Evolutionary conservation across 176 grass and related monocot species (phyloP), one percentile per base, ranked within the genome.

Genomic region (Ensete glaucum): DNA sequence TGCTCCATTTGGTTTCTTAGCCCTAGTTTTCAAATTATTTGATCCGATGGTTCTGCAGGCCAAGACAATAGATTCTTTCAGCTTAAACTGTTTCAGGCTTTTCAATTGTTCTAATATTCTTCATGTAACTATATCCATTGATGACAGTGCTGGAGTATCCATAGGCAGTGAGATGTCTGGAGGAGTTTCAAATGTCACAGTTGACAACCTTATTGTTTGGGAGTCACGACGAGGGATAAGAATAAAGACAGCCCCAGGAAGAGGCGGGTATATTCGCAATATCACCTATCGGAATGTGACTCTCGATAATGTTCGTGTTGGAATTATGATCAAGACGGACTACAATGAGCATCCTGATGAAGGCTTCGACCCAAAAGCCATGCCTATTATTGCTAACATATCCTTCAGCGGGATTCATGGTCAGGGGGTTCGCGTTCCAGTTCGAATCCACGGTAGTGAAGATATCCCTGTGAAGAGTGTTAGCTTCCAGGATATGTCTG

Each of bases 391-490:
- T 49, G 67, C 53, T 0, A 80, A 80, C 50, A 97, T 96, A 76
- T 90, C 87, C 1, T 97, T 97, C 81, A 86, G 64, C 52, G 75
- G 74, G 54, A 90, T 97, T 55, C 82, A 88, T 73, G 93, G 93
- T 22, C 55, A 50, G 83, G 90, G 87, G 67, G 93, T 97, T 19
- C 85, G 93, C 16, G 90, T 97, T n/a, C 93, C 93, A 43, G 90
- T 97, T 50, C 88, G 83, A 67, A 89, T 83, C 77, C 88, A 88
- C 77, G 93, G 93, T 43, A 97, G 90, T 54, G 84, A 88, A n/a
- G 75, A 76, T 52, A 93, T 97, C 73, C 90, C 88, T 16, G 86
- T 97, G 51, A 90, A 77, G 82, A 74, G 62, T 66, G 83, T 97
- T 43, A 88, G 76, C 75, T 93, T 97, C 64, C 81, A 76, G 48